Base-by-base conservation (phyloP, 306 rosid genomes). In the Prunus armeniaca region DNA sequence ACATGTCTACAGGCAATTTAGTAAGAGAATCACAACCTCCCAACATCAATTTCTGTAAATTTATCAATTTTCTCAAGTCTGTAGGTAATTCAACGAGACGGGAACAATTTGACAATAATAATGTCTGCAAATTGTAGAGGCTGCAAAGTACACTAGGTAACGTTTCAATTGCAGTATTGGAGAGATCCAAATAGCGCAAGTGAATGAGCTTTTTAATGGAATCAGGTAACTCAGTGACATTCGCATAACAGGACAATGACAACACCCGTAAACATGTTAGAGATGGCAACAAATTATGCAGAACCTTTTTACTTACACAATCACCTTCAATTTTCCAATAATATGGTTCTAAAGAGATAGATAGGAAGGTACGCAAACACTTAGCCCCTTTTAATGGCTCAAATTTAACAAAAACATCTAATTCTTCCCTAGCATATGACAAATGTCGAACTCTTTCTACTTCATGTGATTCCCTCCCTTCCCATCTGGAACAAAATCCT, bases 41-140 rank as follows among this genome's bases (percentile, higher is more conserved):
- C 52, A 83, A 30, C 8, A 70, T 54, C 3, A 55, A 32, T 47
- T 12, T 47, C 5, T 1, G 4, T 4, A 47, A 18, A 52, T 15
- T 17, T 52, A 4, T 52, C 2, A 52, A n/a, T 18, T 7, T 18
- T 1, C 20, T 5, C 57, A 52, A 34, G 43, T 34, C 43, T 0
- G 43, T 0, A 34, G 9, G 43, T 34, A 34, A 34, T 34, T 34
- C 43, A 34, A 34, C 2, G 9, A 34, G 43, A 34, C 0, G 0
- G 8, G 2, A 34, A 34, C 43, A 34, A 34, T 6, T 34, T 34
- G 43, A 34, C 43, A 34, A 34, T 34, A 34, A 0, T 13, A 79
- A 24, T 0, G 81, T 83, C 2, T 75, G 83, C 55, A 79, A 30
- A 58, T 56, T 71, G 78, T 64, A 66, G 18, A 79, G 12, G 18